Evolutionary conservation across 2,329 filamentous ascomycete species (phyloP), one percentile per base, ranked within the genome.

Genomic region (Penicillium occitanis): DNA sequence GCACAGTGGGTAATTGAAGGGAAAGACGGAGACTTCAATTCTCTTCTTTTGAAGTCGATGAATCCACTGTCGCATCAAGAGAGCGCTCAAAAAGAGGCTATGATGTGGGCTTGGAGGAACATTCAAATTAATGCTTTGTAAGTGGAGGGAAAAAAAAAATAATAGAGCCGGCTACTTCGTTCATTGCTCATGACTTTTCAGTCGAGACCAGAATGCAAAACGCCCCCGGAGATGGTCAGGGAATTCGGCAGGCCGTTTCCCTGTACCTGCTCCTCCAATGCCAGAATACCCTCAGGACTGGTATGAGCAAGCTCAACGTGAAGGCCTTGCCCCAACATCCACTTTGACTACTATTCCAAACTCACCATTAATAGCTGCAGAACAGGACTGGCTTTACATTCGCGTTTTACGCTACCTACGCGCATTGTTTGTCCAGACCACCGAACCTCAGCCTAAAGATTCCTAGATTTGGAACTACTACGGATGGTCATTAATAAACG

Each of bases 1-100:
- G 8, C 58, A 22, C 64, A 70, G 63, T 67, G 33, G 60, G 30
- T 37, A 22, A 35, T 63, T 48, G 59, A 63, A 50, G 64, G 64
- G 7, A 66, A 63, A 50, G 59, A 66, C 17, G 64, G 48, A 1
- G 7, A n/a, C 44, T 62, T 66, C 33, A 66, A 63, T 40, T 46
- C 13, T 10, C 19, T 65, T n/a, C 63, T 61, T 22, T 50, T 66
- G 44, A 30, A 50, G 4, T 57, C 59, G 8, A 62, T 58, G 25
- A 61, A 35, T 13, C 46, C 59, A 19, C 59, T 66, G 1, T 4
- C 35, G 62, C 22, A 44, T 3, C 17, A 19, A 58, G 14, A 59
- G 55, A 28, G 35, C n/a, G n/a, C n/a, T 19, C 42, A 46, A 19
- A 46, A 46, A 19, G 42, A 46, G n/a, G 17, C 42, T 11, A 46